These are phyloP conservation scores for Stagonosporopsis chrysanthemi DNA, from an alignment of 2,329 filamentous ascomycete species.

Conservation along the genomic window DNA sequence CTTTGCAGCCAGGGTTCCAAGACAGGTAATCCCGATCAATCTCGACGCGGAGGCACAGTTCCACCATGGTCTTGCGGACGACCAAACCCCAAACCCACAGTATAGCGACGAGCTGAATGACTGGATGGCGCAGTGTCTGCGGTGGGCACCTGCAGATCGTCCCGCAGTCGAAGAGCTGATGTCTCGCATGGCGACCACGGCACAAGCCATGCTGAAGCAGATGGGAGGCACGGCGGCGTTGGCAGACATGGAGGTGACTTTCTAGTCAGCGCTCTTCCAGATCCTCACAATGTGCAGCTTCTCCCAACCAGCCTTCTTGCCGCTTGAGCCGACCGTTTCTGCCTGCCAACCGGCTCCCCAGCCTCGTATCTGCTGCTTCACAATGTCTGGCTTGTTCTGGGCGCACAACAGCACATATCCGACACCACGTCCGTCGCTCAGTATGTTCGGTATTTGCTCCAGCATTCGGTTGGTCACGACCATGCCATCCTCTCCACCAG, in stretches of 20 bases:
- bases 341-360: conserved; percentile 74
- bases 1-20: conserved; percentile 28
- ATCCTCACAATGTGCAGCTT: conserved; percentile 88
- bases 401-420: conserved; percentile 91
- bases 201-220: conserved; percentile 23
- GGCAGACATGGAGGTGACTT: conserved; percentile 30
- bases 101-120: conserved; percentile 37
- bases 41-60: conserved; percentile 25
- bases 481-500: conserved; percentile 90
- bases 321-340: conserved; percentile 81
- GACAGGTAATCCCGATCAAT: conserved; percentile 33
- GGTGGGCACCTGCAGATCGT: conserved; percentile 14
- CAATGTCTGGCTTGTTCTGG: conserved; percentile 82
- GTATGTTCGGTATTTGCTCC: conserved; percentile 68
- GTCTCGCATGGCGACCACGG: conserved; percentile 22
- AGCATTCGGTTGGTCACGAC: conserved; percentile 86
- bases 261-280: conserved; percentile 62
- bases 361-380: conserved; percentile 67
- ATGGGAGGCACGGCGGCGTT: conserved; percentile 28
- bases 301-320: conserved; percentile 92
- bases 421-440: conserved; percentile 72
- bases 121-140: conserved; percentile 36
- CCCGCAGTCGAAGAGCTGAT: conserved; percentile 21
- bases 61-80: background rate
- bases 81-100: conserved; percentile 13